A percentile compares a stretch with the other conserved stretches of the same genome.
phyloP scores from a whole-genome alignment of 1,284 basidiomycete species.

The Fomitopsis schrenkii region DNA sequence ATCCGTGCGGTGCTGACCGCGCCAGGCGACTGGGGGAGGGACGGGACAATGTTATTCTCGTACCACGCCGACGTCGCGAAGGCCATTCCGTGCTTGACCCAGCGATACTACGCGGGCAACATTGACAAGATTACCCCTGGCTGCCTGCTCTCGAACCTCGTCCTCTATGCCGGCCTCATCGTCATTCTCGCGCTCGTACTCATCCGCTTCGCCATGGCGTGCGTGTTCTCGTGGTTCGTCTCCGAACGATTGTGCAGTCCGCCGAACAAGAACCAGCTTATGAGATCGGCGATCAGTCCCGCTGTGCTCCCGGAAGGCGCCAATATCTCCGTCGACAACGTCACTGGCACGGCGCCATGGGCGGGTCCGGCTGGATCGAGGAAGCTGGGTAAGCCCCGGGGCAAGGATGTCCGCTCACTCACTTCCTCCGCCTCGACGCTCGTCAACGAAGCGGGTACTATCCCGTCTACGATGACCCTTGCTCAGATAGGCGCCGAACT shows the following conservation, averaged over 20 bases:
- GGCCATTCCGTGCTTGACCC: slow-evolving; percentile 75
- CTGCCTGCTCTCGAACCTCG: slow-evolving; percentile 87
- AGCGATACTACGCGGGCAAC: slow-evolving; percentile 88
- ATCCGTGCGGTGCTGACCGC: slow-evolving; percentile 73
- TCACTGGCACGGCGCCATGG: slow-evolving; percentile 92
- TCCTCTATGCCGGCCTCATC: slow-evolving; percentile 90
- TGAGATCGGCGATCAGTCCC: slow-evolving; percentile 82
- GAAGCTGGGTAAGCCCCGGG: slow-evolving; percentile 40
- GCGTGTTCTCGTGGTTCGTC: slow-evolving; percentile 95
- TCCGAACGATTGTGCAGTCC: slow-evolving; percentile 75
- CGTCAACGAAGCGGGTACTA: slow-evolving; percentile 40
- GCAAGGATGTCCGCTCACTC: slow-evolving; percentile 42
- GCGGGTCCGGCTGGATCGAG: slow-evolving; percentile 51
- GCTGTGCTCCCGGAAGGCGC: slow-evolving; percentile 95
- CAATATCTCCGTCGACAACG: slow-evolving; percentile 85
- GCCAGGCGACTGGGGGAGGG: slow-evolving; percentile 65
- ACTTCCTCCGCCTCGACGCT: slow-evolving; percentile 52
- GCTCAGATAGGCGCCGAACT: slow-evolving; percentile 91
- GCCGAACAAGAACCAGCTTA: slow-evolving; percentile 64
- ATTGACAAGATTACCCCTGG: slow-evolving; percentile 97
- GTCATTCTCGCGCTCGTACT: slow-evolving; percentile 91
- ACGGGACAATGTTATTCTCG: slow-evolving; percentile 86
- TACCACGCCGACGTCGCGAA: slow-evolving; percentile 62
- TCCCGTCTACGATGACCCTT: slow-evolving; percentile 71
- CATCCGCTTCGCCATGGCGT: slow-evolving; percentile 94